These are phyloP conservation scores for Senna tora DNA, from an alignment of 306 rosid genomes.

Conservation along the genomic window DNA sequence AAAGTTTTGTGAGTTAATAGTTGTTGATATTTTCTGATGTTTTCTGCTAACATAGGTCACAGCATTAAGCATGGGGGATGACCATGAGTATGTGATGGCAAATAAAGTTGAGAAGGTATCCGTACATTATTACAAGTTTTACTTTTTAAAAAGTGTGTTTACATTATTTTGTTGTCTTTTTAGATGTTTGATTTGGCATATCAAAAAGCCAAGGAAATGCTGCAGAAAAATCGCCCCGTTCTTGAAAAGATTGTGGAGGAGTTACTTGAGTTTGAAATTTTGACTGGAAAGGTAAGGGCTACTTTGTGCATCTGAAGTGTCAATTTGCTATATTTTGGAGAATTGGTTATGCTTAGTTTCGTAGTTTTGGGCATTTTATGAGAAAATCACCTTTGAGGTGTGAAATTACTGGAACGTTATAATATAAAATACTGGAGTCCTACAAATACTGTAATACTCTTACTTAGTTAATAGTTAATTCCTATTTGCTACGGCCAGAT, in stretches of 20 bases:
- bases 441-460: slow-evolving; percentile 6
- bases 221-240: slow-evolving; percentile 67
- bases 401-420: background rate
- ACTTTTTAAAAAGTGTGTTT: slow-evolving; percentile 31
- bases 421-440: background rate
- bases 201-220: slow-evolving; percentile 79
- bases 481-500: slow-evolving; percentile 14
- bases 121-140: slow-evolving; percentile 3
- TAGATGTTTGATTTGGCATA: slow-evolving; percentile 90
- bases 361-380: background rate
- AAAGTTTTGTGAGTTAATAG: background rate
- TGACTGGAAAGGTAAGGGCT: slow-evolving; percentile 77
- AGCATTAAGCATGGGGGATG: slow-evolving; percentile 90
- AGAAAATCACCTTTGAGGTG: background rate
- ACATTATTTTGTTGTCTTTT: slow-evolving; percentile 27
- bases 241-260: slow-evolving; percentile 90
- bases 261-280: slow-evolving; percentile 83
- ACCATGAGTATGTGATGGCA: slow-evolving; percentile 83
- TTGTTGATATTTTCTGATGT: slow-evolving; percentile 24
- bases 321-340: background rate
- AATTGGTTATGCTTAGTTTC: background rate
- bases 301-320: slow-evolving; percentile 17
- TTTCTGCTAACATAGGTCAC: slow-evolving; percentile 55
- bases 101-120: slow-evolving; percentile 85
- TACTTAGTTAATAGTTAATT: slow-evolving; percentile 26